Percentiles rank a stretch among this genome's conserved stretches.
Evolutionary conservation across 2,329 filamentous ascomycete species (phyloP).

Genomic region (Cercospora brassicicola): DNA sequence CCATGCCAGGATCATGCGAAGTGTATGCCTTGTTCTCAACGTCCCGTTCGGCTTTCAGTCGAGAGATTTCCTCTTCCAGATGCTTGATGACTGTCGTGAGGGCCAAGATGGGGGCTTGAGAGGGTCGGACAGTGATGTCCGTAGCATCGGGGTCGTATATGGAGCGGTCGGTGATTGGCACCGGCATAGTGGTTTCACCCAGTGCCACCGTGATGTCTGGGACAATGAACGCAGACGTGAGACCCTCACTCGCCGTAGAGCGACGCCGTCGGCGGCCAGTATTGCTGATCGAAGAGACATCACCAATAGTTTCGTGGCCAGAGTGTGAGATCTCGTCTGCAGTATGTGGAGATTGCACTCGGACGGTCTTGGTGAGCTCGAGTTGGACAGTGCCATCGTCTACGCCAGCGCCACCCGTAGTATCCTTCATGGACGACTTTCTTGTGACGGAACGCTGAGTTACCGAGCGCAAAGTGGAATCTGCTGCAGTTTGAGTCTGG

Average conservation of each 20-base stretch:
- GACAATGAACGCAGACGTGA: slow-evolving; percentile 64
- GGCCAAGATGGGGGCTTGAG: slow-evolving; percentile 68
- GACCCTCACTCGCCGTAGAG: slow-evolving; percentile 49
- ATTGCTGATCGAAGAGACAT: slow-evolving; percentile 52
- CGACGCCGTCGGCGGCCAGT: slow-evolving; percentile 50
- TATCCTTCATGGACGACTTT: slow-evolving; percentile 58
- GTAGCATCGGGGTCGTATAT: slow-evolving; percentile 46
- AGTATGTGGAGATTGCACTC: slow-evolving; percentile 40
- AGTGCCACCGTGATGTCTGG: slow-evolving; percentile 59
- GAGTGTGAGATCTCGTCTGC: slow-evolving; percentile 36
- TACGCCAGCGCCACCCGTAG: slow-evolving; percentile 40
- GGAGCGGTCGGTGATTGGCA: slow-evolving; percentile 38
- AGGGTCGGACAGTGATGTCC: slow-evolving; percentile 60
- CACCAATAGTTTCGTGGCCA: slow-evolving; percentile 33
- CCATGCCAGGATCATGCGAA: slow-evolving; percentile 64
- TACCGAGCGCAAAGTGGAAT: slow-evolving; percentile 44
- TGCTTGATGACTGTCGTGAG: slow-evolving; percentile 81
- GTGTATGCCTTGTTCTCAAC: slow-evolving; percentile 63
- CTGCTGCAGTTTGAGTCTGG: slow-evolving; percentile 27
- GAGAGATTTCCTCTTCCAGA: slow-evolving; percentile 74
- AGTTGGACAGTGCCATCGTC: slow-evolving; percentile 40
- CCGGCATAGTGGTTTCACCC: slow-evolving; percentile 27
- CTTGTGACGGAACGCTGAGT: slow-evolving; percentile 47
- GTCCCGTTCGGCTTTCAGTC: slow-evolving; percentile 70
- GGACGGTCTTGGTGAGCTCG: slow-evolving; percentile 37